A percentile compares a stretch with the other conserved stretches of the same genome.
phyloP scores from a whole-genome alignment of 176 grass and related monocot genomes.

The Oryza nivara region DNA sequence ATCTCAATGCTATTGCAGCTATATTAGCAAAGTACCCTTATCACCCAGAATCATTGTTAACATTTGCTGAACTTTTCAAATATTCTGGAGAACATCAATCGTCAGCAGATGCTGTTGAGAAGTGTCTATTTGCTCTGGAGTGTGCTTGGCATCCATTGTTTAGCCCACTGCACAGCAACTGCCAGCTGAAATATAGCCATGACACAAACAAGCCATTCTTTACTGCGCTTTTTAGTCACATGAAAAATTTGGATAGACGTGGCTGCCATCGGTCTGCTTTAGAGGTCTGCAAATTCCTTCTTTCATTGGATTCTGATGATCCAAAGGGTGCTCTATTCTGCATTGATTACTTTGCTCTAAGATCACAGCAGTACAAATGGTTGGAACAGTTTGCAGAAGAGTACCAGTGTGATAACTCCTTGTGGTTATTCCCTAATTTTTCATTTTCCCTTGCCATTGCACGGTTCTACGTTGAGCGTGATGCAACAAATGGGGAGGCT shows the following conservation, averaged over 20 bases:
- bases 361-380: slow-evolving; percentile 91
- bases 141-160: slow-evolving; percentile 90
- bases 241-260: slow-evolving; percentile 90
- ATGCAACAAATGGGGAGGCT: slow-evolving; percentile 39
- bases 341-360: slow-evolving; percentile 96
- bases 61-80: slow-evolving; percentile 94
- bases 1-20: slow-evolving; percentile 84
- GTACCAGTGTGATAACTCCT: slow-evolving; percentile 79
- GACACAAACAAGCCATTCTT: slow-evolving; percentile 91
- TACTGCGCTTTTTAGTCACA: slow-evolving; percentile 87
- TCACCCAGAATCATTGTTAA: slow-evolving; percentile 86
- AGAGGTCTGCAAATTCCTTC: slow-evolving; percentile 92
- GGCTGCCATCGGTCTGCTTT: slow-evolving; percentile 95
- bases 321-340: slow-evolving; percentile 92
- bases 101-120: slow-evolving; percentile 76
- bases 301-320: slow-evolving; percentile 93
- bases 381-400: slow-evolving; percentile 87
- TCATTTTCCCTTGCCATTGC: slow-evolving; percentile 90
- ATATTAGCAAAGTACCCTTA: slow-evolving; percentile 77
- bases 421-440: slow-evolving; percentile 94
- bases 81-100: slow-evolving; percentile 98
- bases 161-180: slow-evolving; percentile 66
- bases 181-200: slow-evolving; percentile 78
- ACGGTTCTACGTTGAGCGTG: slow-evolving; percentile 80
- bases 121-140: slow-evolving; percentile 89